Percentiles rank a stretch among this genome's conserved stretches.
These are phyloP conservation scores for Phytophthora rubi DNA, from an alignment of 352 stramenopile species.

Conservation along the genomic window DNA sequence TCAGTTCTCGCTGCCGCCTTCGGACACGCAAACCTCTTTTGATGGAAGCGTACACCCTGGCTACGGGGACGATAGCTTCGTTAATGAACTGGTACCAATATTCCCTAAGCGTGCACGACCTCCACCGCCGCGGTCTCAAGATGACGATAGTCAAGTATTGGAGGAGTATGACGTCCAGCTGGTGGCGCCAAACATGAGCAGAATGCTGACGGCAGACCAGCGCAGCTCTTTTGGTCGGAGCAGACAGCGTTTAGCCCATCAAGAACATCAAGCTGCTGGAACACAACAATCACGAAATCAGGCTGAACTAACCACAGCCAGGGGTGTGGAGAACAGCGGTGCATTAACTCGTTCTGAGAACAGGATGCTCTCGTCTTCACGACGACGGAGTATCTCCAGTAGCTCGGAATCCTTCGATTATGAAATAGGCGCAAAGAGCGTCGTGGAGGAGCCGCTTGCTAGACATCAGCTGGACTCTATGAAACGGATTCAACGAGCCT, in stretches of 20 bases:
- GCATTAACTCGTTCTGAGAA: background rate
- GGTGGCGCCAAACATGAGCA: constrained; percentile 41
- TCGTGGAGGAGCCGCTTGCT: background rate
- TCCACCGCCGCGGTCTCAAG: constrained; percentile 8
- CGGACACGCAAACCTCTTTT: constrained; percentile 69
- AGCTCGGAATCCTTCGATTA: constrained; percentile 16
- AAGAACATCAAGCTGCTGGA: constrained; percentile 3
- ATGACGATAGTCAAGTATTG: constrained; percentile 24
- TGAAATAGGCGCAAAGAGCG: constrained; percentile 16
- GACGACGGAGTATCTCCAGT: constrained; percentile 9
- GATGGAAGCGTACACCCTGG: constrained; percentile 48
- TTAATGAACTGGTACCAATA: constrained; percentile 70
- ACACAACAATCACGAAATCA: constrained; percentile 11
- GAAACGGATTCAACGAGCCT: background rate
- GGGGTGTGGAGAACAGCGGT: background rate
- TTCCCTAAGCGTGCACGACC: constrained; percentile 40
- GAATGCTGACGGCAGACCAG: constrained; percentile 33
- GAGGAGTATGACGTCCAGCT: constrained; percentile 50
- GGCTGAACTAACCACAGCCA: background rate
- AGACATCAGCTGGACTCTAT: background rate
- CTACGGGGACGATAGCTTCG: constrained; percentile 47
- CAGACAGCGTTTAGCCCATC: constrained; percentile 14
- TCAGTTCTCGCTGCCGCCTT: constrained; percentile 70
- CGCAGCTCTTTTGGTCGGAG: constrained; percentile 25
- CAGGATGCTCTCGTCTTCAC: constrained; percentile 4